A percentile compares a stretch with the other conserved stretches of the same genome.
phyloP scores from a whole-genome alignment of 805 yeast genomes.

The Blastobotrys mokoenaii region DNA sequence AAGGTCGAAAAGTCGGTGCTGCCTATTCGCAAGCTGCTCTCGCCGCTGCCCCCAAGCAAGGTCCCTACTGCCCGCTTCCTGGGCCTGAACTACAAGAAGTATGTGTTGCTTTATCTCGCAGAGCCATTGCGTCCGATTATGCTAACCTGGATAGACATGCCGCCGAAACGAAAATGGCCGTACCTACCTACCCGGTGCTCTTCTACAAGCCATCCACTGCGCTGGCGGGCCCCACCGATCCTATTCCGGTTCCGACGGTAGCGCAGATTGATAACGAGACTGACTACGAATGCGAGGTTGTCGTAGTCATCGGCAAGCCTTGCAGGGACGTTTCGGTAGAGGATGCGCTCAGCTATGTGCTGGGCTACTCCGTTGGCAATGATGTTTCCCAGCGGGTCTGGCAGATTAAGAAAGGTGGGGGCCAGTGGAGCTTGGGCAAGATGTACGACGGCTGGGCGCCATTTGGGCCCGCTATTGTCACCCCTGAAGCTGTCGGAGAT shows the following conservation, averaged over 20 bases:
- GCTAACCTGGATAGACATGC: conserved; percentile 21
- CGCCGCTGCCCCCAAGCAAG: conserved; percentile 34
- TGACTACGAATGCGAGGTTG: conserved; percentile 50
- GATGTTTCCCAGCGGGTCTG: conserved; percentile 51
- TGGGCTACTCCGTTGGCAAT: conserved; percentile 48
- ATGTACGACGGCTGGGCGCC: conserved; percentile 53
- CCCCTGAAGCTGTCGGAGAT: conserved; percentile 25
- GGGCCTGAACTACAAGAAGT: conserved; percentile 43
- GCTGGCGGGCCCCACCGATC: conserved; percentile 35
- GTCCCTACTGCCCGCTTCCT: conserved; percentile 38
- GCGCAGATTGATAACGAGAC: conserved; percentile 28
- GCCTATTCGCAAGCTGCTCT: conserved; percentile 30
- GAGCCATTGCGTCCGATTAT: too few species aligned
- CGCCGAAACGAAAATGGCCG: conserved; percentile 32
- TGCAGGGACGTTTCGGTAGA: conserved; percentile 36
- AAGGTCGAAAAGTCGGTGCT: conserved; percentile 32
- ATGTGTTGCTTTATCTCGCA: conserved; percentile 17
- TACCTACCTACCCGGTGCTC: conserved; percentile 42
- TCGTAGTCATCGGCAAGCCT: conserved; percentile 44
- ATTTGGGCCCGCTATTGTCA: conserved; percentile 45
- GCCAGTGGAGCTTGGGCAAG: conserved; percentile 46
- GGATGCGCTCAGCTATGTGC: conserved; percentile 39
- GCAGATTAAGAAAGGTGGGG: conserved; percentile 46
- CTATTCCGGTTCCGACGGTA: conserved; percentile 31
- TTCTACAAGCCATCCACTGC: conserved; percentile 45